A percentile compares a stretch with the other conserved stretches of the same genome.
phyloP scores from a whole-genome alignment of 257 asterid species.

The Anisodus acutangulus region DNA sequence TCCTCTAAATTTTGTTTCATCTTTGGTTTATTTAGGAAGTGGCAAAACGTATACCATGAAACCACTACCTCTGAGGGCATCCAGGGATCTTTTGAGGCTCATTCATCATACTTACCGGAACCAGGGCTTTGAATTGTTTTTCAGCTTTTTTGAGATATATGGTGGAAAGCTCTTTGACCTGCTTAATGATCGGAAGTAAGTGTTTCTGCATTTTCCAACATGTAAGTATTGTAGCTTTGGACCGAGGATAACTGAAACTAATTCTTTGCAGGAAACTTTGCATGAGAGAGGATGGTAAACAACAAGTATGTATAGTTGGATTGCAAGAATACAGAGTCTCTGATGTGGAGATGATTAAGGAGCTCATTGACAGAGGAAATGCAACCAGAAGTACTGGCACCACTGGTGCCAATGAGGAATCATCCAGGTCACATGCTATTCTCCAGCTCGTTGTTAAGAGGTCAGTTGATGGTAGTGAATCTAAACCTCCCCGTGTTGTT shows the following conservation, averaged over 20 bases:
- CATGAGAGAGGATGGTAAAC: slow-evolving; percentile 97
- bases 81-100: slow-evolving; percentile 89
- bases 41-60: slow-evolving; percentile 98
- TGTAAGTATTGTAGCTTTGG: slow-evolving; percentile 1
- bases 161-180: slow-evolving; percentile 97
- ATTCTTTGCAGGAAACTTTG: slow-evolving; percentile 66
- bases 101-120: slow-evolving; percentile 91
- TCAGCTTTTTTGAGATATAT: slow-evolving; percentile 97
- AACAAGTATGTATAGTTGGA: slow-evolving; percentile 61
- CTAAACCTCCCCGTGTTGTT: slow-evolving; percentile 85
- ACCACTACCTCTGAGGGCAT: slow-evolving; percentile 94
- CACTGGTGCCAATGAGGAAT: slow-evolving; percentile 99
- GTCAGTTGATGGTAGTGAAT: slow-evolving; percentile 81
- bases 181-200: slow-evolving; percentile 93
- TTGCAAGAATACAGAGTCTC: slow-evolving; percentile 56
- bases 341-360: slow-evolving; percentile 70
- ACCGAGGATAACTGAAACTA: background rate
- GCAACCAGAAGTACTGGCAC: slow-evolving; percentile 94
- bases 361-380: slow-evolving; percentile 93
- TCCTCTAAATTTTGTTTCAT: background rate
- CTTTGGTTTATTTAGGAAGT: slow-evolving; percentile 67
- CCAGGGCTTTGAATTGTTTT: slow-evolving; percentile 88
- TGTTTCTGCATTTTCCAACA: slow-evolving; percentile 11
- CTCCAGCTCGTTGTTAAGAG: slow-evolving; percentile 92
- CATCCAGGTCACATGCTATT: slow-evolving; percentile 98